Evolutionary conservation across 495 filamentous ascomycete species (phyloP).

Genomic region (Hyaloscypha finlandica): DNA sequence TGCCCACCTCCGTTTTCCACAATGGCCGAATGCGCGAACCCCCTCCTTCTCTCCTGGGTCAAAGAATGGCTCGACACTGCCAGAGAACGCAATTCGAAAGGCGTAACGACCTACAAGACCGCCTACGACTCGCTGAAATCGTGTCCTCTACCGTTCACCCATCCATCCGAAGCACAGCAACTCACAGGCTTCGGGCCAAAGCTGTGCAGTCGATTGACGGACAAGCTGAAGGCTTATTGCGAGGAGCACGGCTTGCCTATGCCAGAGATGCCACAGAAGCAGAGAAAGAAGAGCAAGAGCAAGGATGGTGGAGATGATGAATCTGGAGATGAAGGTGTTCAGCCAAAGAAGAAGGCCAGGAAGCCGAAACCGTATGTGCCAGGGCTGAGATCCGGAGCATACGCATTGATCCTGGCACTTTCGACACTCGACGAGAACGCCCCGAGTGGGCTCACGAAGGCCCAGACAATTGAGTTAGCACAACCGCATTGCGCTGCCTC

Average conservation of each 20-base stretch:
- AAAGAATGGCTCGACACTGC: constrained; percentile 81
- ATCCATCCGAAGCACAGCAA: constrained; percentile 73
- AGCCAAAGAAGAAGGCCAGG: constrained; percentile 63
- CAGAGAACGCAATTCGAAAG: constrained; percentile 69
- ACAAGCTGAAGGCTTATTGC: constrained; percentile 68
- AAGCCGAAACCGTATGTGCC: constrained; percentile 74
- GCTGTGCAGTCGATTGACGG: constrained; percentile 68
- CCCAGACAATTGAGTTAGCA: constrained; percentile 66
- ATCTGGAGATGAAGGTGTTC: constrained; percentile 35
- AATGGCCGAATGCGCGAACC: constrained; percentile 60
- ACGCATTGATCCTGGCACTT: constrained; percentile 72
- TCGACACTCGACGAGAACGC: constrained; percentile 58
- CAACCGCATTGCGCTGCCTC: constrained; percentile 75
- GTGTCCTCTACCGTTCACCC: constrained; percentile 72
- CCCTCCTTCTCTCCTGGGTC: constrained; percentile 73
- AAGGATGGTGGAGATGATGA: constrained; percentile 35
- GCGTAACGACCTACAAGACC: constrained; percentile 71
- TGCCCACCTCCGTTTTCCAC: not conserved
- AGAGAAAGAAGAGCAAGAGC: constrained; percentile 21
- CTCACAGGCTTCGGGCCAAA: constrained; percentile 73
- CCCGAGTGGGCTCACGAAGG: constrained; percentile 63
- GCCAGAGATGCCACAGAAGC: constrained; percentile 56
- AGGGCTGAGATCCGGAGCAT: constrained; percentile 68
- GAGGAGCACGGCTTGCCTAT: constrained; percentile 68
- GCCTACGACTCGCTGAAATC: constrained; percentile 81